Base-by-base conservation (phyloP, 768 basidiomycete species). In the Suillus sp. region DNA sequence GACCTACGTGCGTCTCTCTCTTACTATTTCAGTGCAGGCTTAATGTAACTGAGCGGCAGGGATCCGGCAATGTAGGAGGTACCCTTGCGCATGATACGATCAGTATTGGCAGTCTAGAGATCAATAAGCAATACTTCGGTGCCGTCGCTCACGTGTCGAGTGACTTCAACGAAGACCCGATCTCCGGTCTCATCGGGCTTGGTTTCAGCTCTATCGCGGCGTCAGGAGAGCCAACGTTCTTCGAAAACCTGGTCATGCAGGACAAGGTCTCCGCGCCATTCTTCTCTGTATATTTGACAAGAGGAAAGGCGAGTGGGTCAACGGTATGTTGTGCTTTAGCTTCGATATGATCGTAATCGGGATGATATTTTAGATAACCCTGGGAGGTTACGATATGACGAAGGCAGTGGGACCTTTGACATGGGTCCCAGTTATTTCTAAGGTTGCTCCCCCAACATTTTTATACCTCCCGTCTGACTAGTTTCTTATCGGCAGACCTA, bases 101-200 rank as follows among this genome's bases (percentile, higher is more conserved):
- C 64, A 64, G 78, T 2, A 64, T 88, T 1, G 86, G 79, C 10
- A 71, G 76, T 10, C 72, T 87, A 14, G 64, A 71, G 13, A 78
- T 88, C 37, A 42, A 66, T 4, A 70, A 79, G 27, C 88, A 88
- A 72, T 75, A 78, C 25, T 86, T 91, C 66, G 85, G 86, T 34
- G 82, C 82, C 4, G 85, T 85, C 53, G 68, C 61, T 27, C 69
- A 73, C 3, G 79, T 81, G 58, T 84, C 85, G 0, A 67, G 73
- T 6, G 85, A 84, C 67, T 86, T 90, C 72, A 72, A 75, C 37
- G 68, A 70, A 38, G 77, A 78, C n/a, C 87, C 88, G 9, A 85
- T 79, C 64, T 80, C 80, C 56, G 90, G 88, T 13, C 77, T 90
- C 11, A 70, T 87, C 9, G 89, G 88, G 32, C 72, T 90, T 70